phyloP scores from a whole-genome alignment of 768 basidiomycete genomes.

The Pisolithus sp. region DNA sequence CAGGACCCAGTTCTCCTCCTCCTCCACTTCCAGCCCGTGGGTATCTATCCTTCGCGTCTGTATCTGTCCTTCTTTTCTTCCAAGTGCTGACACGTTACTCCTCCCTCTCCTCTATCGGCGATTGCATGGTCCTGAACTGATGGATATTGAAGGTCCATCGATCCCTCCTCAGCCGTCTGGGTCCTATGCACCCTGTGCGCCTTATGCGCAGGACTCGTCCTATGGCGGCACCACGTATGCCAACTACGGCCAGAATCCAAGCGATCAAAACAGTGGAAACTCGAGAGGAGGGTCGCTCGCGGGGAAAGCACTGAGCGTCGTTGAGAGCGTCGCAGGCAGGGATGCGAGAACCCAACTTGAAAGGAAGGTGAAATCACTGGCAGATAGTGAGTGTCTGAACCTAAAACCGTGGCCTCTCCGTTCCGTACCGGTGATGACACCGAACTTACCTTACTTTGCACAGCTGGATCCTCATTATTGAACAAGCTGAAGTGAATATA shows the following conservation, averaged over 20 bases:
- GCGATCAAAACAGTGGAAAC: neutral
- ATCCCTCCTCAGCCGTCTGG: conserved; percentile 4
- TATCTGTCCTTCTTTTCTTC: neutral
- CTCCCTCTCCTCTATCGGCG: neutral
- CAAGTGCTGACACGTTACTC: neutral
- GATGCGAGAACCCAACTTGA: conserved; percentile 46
- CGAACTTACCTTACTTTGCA: neutral
- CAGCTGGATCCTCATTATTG: conserved; percentile 8
- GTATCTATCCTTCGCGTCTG: conserved; percentile 13
- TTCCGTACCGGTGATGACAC: too few relatives aligned
- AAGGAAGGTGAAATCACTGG: conserved; percentile 37
- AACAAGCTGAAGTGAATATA: conserved; percentile 8
- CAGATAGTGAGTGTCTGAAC: conserved; percentile 43
- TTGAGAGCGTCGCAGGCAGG: conserved; percentile 52
- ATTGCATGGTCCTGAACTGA: too few relatives aligned
- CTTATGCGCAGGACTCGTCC: conserved; percentile 7
- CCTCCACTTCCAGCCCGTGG: conserved; percentile 34
- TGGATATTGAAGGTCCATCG: conserved; percentile 3
- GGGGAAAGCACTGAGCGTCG: conserved; percentile 40
- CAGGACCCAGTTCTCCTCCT: conserved; percentile 14
- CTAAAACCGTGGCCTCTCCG: neutral
- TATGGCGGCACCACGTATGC: neutral
- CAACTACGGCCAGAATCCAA: neutral
- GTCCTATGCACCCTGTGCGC: conserved; percentile 4
- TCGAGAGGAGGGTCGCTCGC: conserved; percentile 1